phyloP scores from a whole-genome alignment of 352 stramenopile species.

The Phytophthora litchii region DNA sequence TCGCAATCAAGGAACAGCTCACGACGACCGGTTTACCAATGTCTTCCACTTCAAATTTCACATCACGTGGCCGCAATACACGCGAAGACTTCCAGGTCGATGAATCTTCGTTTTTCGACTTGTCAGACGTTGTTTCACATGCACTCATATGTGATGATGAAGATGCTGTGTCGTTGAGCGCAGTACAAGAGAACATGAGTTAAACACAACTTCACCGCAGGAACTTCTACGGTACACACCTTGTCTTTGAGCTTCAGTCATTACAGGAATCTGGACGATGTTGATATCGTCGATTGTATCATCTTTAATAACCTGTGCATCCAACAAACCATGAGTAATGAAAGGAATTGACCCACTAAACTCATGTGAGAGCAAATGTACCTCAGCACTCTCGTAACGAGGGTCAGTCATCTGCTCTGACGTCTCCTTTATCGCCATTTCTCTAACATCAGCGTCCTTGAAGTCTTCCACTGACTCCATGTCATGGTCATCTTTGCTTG shows the following conservation, averaged over 20 bases:
- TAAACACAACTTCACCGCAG: conserved; percentile 1
- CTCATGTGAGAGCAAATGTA: conserved; percentile 7
- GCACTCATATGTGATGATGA: conserved; percentile 12
- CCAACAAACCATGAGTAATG: conserved; percentile 3
- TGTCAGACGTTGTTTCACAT: conserved; percentile 2
- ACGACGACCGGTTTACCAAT: conserved; percentile 50
- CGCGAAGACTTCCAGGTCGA: conserved; percentile 44
- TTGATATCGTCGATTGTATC: conserved; percentile 27
- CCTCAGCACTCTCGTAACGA: conserved; percentile 19
- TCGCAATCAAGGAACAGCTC: conserved; percentile 61
- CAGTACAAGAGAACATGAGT: conserved; percentile 6
- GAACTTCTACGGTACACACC: conserved; percentile 8
- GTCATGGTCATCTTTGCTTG: conserved; percentile 21
- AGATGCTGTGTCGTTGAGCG: conserved; percentile 10
- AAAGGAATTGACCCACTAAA: conserved; percentile 3
- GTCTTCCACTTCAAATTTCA: conserved; percentile 38
- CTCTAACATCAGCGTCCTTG: conserved; percentile 6
- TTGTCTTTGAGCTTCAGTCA: conserved; percentile 19
- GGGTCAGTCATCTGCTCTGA: conserved; percentile 24
- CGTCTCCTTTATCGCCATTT: conserved; percentile 25
- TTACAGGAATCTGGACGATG: conserved; percentile 32
- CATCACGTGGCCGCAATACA: conserved; percentile 27
- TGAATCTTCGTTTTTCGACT: conserved; percentile 7
- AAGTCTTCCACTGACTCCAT: conserved; percentile 17
- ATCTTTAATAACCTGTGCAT: conserved; percentile 28